Evolutionary conservation across 495 filamentous ascomycete genomes (phyloP), one percentile per base, ranked within the genome.

Genomic region (Cenococcum geophilum): DNA sequence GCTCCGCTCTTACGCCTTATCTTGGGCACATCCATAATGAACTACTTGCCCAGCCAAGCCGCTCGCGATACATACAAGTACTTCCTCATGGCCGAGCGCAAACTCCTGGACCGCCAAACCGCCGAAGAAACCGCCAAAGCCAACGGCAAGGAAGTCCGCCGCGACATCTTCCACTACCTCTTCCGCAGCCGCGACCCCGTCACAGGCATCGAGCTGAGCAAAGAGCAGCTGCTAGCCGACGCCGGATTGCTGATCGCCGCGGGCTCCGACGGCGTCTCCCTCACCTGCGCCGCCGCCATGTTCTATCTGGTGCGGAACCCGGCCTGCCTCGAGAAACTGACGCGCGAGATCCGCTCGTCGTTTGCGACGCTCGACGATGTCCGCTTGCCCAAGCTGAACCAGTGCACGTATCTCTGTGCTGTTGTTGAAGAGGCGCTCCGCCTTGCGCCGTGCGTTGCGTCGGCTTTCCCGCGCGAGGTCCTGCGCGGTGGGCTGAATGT

Each of bases 351-450:
- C 34, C 80, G 82, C 27, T 8, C 6, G 36, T 40, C 8, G 8
- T 40, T 40, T 40, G 6, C 36, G 14, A 40, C 36, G 8, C 8
- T 14, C 36, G 78, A 80, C 21, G 77, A 83, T 0, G 85, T 14
- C 56, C 64, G 76, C 16, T 71, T 70, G n/a, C 66, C 75, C 4
- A 73, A 73, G 45, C 77, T 81, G 4, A 78, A 58, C 12, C 70
- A 75, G 18, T 77, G 80, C 40, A 55, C 64, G 25, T 86, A 80
- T 59, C 73, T 85, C 3, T 78, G 77, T 55, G 83, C 81, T 14
- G 82, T 81, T 61, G 72, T 85, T 36, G 79, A 86, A 53, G 86
- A 89, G 62, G 76, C 83, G 1, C 75, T 89, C 69, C 84, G 87
- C 50, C 70, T 90, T 48, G 80, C 80, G 0, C 87, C 87, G 6